A percentile compares a stretch with the other conserved stretches of the same genome.
Evolutionary conservation across 148 eudicot genomes (phyloP).

Genomic region (Heliosperma pusillum): DNA sequence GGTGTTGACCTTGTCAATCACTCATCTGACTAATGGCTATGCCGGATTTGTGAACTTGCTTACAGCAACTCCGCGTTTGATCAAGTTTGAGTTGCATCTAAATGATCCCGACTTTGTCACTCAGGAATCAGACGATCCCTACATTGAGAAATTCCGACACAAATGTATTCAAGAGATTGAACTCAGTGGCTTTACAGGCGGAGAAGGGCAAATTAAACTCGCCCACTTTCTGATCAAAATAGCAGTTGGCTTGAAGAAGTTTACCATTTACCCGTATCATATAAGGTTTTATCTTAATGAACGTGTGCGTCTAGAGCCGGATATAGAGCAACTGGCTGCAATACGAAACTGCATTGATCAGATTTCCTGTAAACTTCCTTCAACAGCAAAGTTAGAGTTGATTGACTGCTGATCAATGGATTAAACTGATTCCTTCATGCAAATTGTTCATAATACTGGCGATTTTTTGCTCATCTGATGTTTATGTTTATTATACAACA

Average conservation of each 20-base stretch:
- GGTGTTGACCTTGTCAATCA: slow-evolving; percentile 11
- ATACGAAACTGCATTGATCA: slow-evolving; percentile 8
- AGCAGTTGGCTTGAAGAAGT: slow-evolving; percentile 14
- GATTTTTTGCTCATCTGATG: no score
- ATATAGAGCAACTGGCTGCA: slow-evolving; percentile 5
- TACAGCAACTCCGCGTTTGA: slow-evolving; percentile 13
- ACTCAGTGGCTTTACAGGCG: slow-evolving; percentile 21
- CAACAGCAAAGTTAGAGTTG: slow-evolving; percentile 14
- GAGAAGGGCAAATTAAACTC: slow-evolving; percentile 15
- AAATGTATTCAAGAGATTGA: slow-evolving; percentile 18
- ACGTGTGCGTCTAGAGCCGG: background rate
- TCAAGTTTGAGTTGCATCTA: slow-evolving; percentile 7
- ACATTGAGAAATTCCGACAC: background rate
- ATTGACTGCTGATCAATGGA: background rate
- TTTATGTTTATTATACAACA: no score
- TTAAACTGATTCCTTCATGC: background rate
- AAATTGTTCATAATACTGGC: no score
- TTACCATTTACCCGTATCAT: slow-evolving; percentile 2
- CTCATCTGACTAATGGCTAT: background rate
- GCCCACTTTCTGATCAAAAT: slow-evolving; percentile 18
- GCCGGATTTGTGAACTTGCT: slow-evolving; percentile 5
- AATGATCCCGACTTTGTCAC: background rate
- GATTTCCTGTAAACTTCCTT: slow-evolving; percentile 22
- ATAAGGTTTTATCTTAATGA: slow-evolving; percentile 3
- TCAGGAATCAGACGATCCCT: background rate